phyloP scores from a whole-genome alignment of 2,329 filamentous ascomycete genomes.

The Endocalyx cinctus region DNA sequence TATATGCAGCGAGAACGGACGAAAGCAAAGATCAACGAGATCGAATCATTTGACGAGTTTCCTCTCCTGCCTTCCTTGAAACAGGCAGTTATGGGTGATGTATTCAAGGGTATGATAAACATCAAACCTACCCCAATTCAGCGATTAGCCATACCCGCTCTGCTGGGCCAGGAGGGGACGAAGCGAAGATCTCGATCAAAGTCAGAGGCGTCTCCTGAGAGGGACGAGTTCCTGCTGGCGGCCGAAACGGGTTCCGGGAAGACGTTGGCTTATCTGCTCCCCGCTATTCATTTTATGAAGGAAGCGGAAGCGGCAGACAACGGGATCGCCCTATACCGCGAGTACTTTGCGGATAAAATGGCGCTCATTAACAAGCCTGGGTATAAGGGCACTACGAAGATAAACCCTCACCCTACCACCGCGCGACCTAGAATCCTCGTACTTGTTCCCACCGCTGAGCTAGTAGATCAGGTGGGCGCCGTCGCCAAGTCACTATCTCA shows the following conservation, averaged over 20 bases:
- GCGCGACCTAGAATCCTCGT: conserved; percentile 80
- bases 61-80: conserved; percentile 67
- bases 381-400: conserved; percentile 58
- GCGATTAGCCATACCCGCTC: conserved; percentile 76
- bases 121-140: conserved; percentile 85
- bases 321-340: conserved; percentile 53
- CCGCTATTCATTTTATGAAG: conserved; percentile 81
- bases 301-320: conserved; percentile 60
- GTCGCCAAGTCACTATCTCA: conserved; percentile 82
- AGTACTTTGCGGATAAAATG: conserved; percentile 51
- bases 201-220: conserved; percentile 27
- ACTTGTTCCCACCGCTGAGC: conserved; percentile 85
- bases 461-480: conserved; percentile 79
- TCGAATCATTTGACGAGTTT: conserved; percentile 79
- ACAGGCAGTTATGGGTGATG: conserved; percentile 67
- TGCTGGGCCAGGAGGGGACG: conserved; percentile 59
- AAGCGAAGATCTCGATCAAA: conserved; percentile 30
- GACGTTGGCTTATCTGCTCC: conserved; percentile 87
- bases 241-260: conserved; percentile 98
- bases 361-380: conserved; percentile 49
- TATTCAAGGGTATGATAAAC: conserved; percentile 68
- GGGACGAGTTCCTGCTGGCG: conserved; percentile 70
- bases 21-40: conserved; percentile 44
- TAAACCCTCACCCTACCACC: conserved; percentile 67
- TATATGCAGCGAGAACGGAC: conserved; percentile 58